These are phyloP conservation scores for Sporothrix phasma DNA, from an alignment of 2,329 filamentous ascomycete genomes.

Conservation along the genomic window DNA sequence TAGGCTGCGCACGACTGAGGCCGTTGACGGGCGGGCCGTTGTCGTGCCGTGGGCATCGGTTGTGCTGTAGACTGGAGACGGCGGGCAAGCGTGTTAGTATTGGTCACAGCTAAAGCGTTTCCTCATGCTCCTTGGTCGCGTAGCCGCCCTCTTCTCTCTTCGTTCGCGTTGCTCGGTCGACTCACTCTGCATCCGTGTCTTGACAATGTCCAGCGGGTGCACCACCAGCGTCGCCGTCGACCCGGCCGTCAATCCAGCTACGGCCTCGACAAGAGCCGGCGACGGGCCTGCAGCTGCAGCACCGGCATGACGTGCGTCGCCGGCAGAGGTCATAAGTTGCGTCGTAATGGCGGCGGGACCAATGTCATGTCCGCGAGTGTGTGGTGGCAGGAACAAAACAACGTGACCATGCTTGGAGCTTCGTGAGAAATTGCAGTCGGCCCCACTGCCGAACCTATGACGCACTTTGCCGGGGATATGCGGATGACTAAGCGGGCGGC, in stretches of 20 bases:
- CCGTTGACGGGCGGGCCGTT: constrained; percentile 34
- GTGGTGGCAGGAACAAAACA: background rate
- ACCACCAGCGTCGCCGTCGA: constrained; percentile 75
- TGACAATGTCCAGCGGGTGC: constrained; percentile 90
- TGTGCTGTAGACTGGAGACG: constrained; percentile 39
- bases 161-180: background rate
- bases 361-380: background rate
- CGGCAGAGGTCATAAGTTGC: constrained; percentile 7
- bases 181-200: constrained; percentile 85
- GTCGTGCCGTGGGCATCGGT: constrained; percentile 15
- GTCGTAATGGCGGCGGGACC: background rate
- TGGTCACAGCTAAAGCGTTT: too few relatives aligned
- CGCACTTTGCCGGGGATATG: background rate
- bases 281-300: constrained; percentile 39
- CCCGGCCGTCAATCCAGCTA: constrained; percentile 84
- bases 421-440: too few relatives aligned
- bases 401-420: too few relatives aligned
- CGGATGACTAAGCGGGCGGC: background rate
- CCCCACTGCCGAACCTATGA: constrained; percentile 6
- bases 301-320: background rate
- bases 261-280: constrained; percentile 72
- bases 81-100: background rate
- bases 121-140: too few relatives aligned
- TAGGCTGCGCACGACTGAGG: constrained; percentile 43
- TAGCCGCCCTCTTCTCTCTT: too few relatives aligned